Base-by-base conservation (phyloP, 371 early-diverging fungal genomes). In the Mortierella polycephala region DNA sequence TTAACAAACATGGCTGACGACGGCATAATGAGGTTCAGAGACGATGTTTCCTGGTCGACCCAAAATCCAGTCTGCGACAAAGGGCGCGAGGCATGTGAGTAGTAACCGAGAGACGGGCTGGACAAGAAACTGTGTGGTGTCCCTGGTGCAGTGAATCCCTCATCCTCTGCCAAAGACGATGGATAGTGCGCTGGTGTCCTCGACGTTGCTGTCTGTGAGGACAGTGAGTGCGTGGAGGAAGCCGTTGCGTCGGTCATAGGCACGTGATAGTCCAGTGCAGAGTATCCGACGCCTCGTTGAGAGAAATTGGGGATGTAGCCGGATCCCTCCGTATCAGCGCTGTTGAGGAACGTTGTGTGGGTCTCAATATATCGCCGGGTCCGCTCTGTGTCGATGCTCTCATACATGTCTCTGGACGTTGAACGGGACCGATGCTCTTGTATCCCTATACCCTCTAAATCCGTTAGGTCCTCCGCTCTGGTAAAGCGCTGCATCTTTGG, bases 1-100 rank as follows among this genome's bases (percentile, higher is more conserved):
- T 65, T 75, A 7, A 57, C 42, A 65, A 69, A 75, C 69, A 69
- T 75, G n/a, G 69, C 75, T 1, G 75, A 69, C 5, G 69, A 57
- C 6, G 75, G 75, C 75, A 75, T 75, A 12, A 75, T 62, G 14
- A 75, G 58, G 21, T 75, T 69, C 9, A 75, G 37, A 16, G 75
- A 69, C 3, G 75, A 75, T 11, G 64, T 54, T 11, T 18, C 69
- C 9, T 69, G 75, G 40, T 75, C 75, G 7, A 58, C 62, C 75
- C 75, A 75, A 40, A 57, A 69, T 10, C 75, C 75, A n/a, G 66
- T 62, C 51, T 54, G 65, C 6, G 75, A 75, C n/a, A 62, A 60
- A 1, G 75, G 69, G 6, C 75, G 61, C 0, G 75, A 75, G n/a
- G 65, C n/a, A 21, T 75, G 69, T 1, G 75, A 75, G 44, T 74